Evolutionary conservation across 1,284 basidiomycete genomes (phyloP), one percentile per base, ranked within the genome.

Genomic region (Sporisorium reilianum): DNA sequence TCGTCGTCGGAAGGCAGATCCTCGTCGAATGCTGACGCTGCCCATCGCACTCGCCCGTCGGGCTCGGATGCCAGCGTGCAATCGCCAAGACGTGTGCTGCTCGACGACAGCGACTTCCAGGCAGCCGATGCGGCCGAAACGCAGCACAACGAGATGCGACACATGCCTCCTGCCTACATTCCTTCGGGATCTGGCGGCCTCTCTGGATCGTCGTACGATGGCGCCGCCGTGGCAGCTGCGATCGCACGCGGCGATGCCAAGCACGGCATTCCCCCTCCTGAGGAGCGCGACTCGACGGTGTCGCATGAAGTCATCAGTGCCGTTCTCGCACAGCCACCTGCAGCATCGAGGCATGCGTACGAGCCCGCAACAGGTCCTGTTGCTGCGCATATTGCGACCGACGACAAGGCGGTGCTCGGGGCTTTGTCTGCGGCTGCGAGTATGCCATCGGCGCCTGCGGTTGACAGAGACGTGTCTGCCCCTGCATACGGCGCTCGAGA

Each of bases 111-210:
- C 40, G 77, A 78, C 44, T 67, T 78, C 48, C 62, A 70, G 20
- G 77, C 77, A n/a, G 77, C 69, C 9, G 77, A 78, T 16, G 69
- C 59, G 2, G 71, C 71, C 12, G 75, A 74, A 36, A 49, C 55
- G 26, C 63, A 55, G n/a, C 41, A 55, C 50, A 64, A 69, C 23
- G 69, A 67, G 16, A 58, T 55, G 36, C 72, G 61, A 20, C 64
- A 71, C 55, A 64, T 77, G 63, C 78, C 78, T 26, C 78, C 78
- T 4, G 78, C 78, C 16, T 80, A 80, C 64, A 78, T 80, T 36
- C 58, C 76, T 1, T 69, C 74, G 22, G 65, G 73, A n/a, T 56
- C 53, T 3, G 67, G 46, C 40, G 53, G 36, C 10, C 23, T 54
- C 2, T 18, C 53, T 5, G 26, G 25, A 3, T 23, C 61, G 2